phyloP scores from a whole-genome alignment of 2,329 filamentous ascomycete species.

The Trichophyton verrucosum region DNA sequence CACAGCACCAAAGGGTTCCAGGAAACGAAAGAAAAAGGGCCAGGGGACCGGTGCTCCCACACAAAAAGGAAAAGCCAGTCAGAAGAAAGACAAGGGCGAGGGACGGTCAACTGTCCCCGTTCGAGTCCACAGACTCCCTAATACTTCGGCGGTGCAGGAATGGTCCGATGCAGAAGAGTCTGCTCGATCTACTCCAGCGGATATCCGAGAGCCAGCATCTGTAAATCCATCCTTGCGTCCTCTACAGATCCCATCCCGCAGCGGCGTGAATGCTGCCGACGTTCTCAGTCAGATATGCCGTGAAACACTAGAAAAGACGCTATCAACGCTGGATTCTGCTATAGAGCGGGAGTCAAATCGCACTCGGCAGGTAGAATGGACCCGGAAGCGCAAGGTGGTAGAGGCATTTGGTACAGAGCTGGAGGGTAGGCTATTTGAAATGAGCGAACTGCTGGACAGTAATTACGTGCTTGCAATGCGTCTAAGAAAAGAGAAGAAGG shows the following conservation, averaged over 20 bases:
- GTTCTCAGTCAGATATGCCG: constrained; percentile 40
- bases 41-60: background rate
- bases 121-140: constrained; percentile 30
- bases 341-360: constrained; percentile 30
- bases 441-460: constrained; percentile 42
- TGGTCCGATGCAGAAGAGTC: constrained; percentile 14
- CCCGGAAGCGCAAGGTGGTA: constrained; percentile 36
- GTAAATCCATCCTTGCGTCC: constrained; percentile 24
- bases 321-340: constrained; percentile 31
- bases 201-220: constrained; percentile 4
- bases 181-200: constrained; percentile 19
- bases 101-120: constrained; percentile 24
- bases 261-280: constrained; percentile 40
- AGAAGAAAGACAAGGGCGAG: background rate
- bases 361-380: constrained; percentile 29
- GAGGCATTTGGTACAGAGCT: constrained; percentile 38
- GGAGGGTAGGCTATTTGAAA: constrained; percentile 37
- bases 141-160: constrained; percentile 22
- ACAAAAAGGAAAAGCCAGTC: background rate
- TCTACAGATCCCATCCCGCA: constrained; percentile 26
- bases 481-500: constrained; percentile 34
- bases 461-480: constrained; percentile 36
- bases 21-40: background rate
- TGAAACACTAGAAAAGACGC: constrained; percentile 37
- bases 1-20: background rate